Evolutionary conservation across 148 eudicot species (phyloP).

Genomic region (Rhododendron simsii): DNA sequence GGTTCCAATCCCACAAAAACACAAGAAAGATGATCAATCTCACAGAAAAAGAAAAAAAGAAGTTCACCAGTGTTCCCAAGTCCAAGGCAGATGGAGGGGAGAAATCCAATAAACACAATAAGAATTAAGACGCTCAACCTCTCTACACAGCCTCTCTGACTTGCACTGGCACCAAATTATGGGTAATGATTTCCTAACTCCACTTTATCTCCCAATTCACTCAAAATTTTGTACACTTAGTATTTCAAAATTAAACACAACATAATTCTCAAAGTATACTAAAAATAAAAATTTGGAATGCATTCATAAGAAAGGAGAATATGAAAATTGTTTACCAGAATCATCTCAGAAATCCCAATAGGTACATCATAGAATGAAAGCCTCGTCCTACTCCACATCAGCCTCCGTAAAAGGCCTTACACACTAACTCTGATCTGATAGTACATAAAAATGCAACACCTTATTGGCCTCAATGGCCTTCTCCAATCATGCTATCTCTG

Average conservation of each 20-base stretch:
- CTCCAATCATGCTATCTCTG: not conserved
- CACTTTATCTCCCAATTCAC: not conserved
- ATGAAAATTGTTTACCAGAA: too few species aligned
- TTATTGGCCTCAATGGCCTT: not conserved
- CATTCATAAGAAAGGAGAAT: too few species aligned
- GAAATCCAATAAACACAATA: not conserved
- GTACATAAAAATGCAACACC: not conserved
- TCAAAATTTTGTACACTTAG: too few species aligned
- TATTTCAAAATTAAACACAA: not conserved
- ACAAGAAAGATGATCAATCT: not conserved
- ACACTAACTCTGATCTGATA: too few species aligned
- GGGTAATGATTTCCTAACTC: not conserved
- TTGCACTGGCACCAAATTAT: not conserved
- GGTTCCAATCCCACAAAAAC: not conserved
- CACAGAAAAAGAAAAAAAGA: not conserved
- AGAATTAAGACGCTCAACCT: not conserved
- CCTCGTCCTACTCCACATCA: too few species aligned
- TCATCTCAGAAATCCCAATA: too few species aligned
- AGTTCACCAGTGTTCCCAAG: not conserved
- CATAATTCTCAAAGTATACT: not conserved
- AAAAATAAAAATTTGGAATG: not conserved
- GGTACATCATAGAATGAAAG: too few species aligned
- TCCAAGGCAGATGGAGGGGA: not conserved
- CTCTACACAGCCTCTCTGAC: not conserved
- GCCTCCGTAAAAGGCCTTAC: too few species aligned